These are phyloP conservation scores for Cyclotella sp. DNA, from an alignment of 108 stramenopile genomes.

Conservation along the genomic window DNA sequence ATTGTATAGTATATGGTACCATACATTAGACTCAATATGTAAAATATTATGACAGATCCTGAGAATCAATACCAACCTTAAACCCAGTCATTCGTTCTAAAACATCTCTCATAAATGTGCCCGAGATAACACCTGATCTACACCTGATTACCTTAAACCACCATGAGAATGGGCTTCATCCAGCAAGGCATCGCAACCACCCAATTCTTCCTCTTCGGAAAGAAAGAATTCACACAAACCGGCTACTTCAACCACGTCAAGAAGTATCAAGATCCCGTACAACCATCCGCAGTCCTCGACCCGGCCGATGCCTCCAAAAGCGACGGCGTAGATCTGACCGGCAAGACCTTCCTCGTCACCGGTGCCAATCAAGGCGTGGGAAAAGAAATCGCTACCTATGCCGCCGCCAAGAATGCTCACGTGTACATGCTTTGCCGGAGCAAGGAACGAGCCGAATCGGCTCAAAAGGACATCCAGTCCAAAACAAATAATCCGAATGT, in stretches of 20 bases:
- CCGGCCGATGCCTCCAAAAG: constrained; percentile 30
- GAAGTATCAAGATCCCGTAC: constrained; percentile 72
- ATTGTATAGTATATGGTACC: too few relatives aligned
- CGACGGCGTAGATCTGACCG: constrained; percentile 75
- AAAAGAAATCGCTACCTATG: constrained; percentile 84
- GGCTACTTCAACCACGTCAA: constrained; percentile 74
- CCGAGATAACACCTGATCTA: too few relatives aligned
- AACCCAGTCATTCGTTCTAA: too few relatives aligned
- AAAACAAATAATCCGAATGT: constrained; percentile 67
- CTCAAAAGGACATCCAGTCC: constrained; percentile 73
- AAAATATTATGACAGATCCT: too few relatives aligned
- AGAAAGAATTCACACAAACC: constrained; percentile 78
- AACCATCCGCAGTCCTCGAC: constrained; percentile 54
- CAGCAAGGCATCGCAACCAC: constrained; percentile 60
- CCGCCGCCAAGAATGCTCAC: constrained; percentile 83
- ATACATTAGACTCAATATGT: too few relatives aligned
- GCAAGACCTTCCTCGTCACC: constrained; percentile 81
- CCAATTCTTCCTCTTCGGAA: constrained; percentile 80
- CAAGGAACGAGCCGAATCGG: constrained; percentile 81
- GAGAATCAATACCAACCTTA: too few relatives aligned
- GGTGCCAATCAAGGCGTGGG: constrained; percentile 92
- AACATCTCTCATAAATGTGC: too few relatives aligned
- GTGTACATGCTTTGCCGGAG: constrained; percentile 93
- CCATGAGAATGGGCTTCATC: constrained; percentile 37
- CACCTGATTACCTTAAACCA: too few relatives aligned